Base-by-base conservation (phyloP, 2,329 filamentous ascomycete genomes). In the Talaromyces verruculosus region DNA sequence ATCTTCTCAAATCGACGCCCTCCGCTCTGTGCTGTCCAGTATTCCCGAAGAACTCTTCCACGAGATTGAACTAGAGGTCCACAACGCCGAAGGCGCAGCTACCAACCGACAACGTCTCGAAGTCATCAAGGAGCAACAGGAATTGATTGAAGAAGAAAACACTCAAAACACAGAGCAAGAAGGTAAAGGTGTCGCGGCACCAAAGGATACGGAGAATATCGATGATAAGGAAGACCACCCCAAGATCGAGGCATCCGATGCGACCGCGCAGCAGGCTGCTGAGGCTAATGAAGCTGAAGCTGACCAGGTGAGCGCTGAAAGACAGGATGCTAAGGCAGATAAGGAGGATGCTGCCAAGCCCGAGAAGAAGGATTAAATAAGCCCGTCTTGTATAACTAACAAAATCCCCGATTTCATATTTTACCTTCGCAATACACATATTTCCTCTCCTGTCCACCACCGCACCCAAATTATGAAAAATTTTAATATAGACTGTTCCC, bases 31-130 rank as follows among this genome's bases (percentile, higher is more conserved):
- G 5, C 84, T 99, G 47, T 96, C 92, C 47, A 93, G 91, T 67
- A 98, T 99, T 68, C 95, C 95, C 2, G 95, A 99, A 80, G 95
- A 99, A 79, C 85, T 99, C 47, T 99, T 96, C 91, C 95, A 99
- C 84, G 95, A 99, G 83, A 97, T 99, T 69, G 95, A 98, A 81
- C 90, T 99, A 37, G 95, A 99, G 82, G 93, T 99, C 10, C 92
- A 97, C 84, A 96, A 90, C 68, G 93, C 94, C 59, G 95, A 99
- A 81, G 95, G 95, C 68, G 94, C 93, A 11, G 95, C 95, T 28
- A 99, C 95, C 70, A 99, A 99, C 87, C 97, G 96, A 86, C 95
- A 98, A 84, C 91, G 95, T 77, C 90, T 99, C 49, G 95, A 99
- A 83, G 95, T 99, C 17, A 86, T 99, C 76, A 96, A 93, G 86